These are phyloP conservation scores for Cyphellophora attinorum DNA, from an alignment of 2,329 filamentous ascomycete genomes.

Conservation along the genomic window DNA sequence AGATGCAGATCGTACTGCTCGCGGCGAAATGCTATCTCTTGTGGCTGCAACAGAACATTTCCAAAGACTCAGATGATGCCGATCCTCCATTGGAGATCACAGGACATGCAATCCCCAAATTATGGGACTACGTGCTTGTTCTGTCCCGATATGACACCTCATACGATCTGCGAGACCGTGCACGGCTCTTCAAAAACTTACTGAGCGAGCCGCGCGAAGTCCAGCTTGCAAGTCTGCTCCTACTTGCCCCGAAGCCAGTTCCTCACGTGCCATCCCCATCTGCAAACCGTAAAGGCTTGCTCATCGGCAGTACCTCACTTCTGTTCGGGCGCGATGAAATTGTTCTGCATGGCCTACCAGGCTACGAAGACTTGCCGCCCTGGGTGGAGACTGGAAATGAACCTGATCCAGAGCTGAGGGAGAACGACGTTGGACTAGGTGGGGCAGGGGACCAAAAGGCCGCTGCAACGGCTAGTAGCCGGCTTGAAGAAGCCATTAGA, in stretches of 20 bases:
- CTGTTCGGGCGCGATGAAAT: conserved; percentile 65
- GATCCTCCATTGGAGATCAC: conserved; percentile 20
- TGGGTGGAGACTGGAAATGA: conserved; percentile 78
- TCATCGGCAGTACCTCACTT: conserved; percentile 75
- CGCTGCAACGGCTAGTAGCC: conserved; percentile 26
- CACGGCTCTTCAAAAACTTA: conserved; percentile 77
- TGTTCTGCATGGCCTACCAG: conserved; percentile 62
- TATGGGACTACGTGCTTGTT: conserved; percentile 79
- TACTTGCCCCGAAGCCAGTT: conserved; percentile 88
- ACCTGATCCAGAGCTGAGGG: conserved; percentile 64
- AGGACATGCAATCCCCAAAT: conserved; percentile 57
- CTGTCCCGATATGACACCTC: conserved; percentile 88
- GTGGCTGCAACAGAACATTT: conserved; percentile 45
- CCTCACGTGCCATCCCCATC: conserved; percentile 85
- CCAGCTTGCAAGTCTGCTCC: conserved; percentile 79
- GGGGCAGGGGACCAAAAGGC: conserved; percentile 21
- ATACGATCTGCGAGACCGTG: conserved; percentile 86
- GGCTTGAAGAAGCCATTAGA: conserved; percentile 32
- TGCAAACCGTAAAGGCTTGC: conserved; percentile 66
- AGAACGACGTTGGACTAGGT: conserved; percentile 34
- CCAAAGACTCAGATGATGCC: conserved; percentile 12
- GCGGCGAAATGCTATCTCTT: conserved; percentile 97
- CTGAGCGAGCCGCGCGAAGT: conserved; percentile 63
- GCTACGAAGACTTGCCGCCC: conserved; percentile 69
- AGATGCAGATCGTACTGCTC: conserved; percentile 82